Evolutionary conservation across 306 rosid genomes (phyloP).

Genomic region (Inga laurina): DNA sequence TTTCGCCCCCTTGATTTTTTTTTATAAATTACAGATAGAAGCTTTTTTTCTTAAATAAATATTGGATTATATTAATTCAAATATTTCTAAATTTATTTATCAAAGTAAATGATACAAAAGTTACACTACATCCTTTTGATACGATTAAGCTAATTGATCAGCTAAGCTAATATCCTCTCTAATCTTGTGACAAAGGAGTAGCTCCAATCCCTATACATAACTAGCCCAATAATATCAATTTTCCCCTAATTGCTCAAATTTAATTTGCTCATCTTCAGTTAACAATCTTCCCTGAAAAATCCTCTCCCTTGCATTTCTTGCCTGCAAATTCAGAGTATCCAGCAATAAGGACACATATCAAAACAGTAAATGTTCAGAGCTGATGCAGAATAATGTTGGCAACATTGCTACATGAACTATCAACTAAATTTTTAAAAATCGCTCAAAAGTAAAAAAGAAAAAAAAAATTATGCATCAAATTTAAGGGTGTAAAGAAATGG

Average conservation of each 20-base stretch:
- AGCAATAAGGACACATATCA: background rate
- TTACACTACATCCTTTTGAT: too few relatives aligned
- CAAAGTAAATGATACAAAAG: too few relatives aligned
- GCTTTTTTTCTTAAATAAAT: background rate
- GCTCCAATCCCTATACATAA: too few relatives aligned
- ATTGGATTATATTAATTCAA: too few relatives aligned
- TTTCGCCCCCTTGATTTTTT: background rate
- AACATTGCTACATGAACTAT: background rate
- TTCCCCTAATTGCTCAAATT: background rate
- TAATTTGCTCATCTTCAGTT: constrained; percentile 31
- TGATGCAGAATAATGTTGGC: background rate
- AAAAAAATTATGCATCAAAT: background rate
- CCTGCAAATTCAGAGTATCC: background rate
- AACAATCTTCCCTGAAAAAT: constrained; percentile 34
- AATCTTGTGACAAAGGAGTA: too few relatives aligned
- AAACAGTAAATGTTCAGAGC: background rate
- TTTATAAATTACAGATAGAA: background rate
- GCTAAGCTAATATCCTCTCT: too few relatives aligned
- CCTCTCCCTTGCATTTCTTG: background rate
- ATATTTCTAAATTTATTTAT: too few relatives aligned
- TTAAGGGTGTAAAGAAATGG: background rate
- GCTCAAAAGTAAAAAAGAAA: background rate
- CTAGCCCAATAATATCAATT: too few relatives aligned
- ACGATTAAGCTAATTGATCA: background rate
- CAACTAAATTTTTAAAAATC: background rate